These are phyloP conservation scores for Fagopyrum tataricum DNA, from an alignment of 148 eudicot species.

Conservation along the genomic window DNA sequence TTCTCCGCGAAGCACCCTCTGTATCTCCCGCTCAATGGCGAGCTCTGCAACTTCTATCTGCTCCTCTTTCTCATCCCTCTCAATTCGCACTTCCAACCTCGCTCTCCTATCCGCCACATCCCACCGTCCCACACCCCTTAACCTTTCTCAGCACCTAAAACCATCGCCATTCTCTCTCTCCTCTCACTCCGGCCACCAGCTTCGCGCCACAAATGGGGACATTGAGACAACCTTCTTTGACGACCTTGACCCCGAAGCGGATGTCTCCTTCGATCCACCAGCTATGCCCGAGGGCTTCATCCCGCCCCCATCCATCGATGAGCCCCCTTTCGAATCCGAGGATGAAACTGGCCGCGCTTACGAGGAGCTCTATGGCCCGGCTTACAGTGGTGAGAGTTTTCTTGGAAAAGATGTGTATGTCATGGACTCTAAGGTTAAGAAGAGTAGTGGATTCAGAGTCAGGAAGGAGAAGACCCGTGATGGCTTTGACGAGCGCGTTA, in stretches of 20 bases:
- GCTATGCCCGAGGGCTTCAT: constrained; percentile 56
- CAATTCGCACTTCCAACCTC: constrained; percentile 17
- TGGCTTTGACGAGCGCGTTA: constrained; percentile 77
- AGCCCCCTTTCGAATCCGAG: constrained; percentile 57
- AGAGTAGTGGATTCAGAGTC: constrained; percentile 39
- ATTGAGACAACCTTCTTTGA: constrained; percentile 43
- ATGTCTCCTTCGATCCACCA: constrained; percentile 44
- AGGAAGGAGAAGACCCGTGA: constrained; percentile 73
- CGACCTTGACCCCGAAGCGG: constrained; percentile 38
- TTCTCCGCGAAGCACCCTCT: neutral
- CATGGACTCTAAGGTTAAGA: constrained; percentile 69
- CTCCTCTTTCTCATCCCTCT: constrained; percentile 39
- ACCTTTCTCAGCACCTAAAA: constrained; percentile 12
- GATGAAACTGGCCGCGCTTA: constrained; percentile 64
- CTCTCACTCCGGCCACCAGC: constrained; percentile 12
- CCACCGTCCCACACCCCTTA: constrained; percentile 10
- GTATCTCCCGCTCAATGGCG: constrained; percentile 5
- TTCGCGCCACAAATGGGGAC: constrained; percentile 23
- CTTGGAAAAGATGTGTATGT: constrained; percentile 62
- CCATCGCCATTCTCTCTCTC: constrained; percentile 15
- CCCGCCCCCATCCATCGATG: constrained; percentile 57
- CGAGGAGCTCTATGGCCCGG: constrained; percentile 84
- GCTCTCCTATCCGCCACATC: constrained; percentile 17
- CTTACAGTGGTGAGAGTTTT: constrained; percentile 56
- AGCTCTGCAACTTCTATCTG: constrained; percentile 13